Conservation (phyloP, 768 basidiomycete species). For the Serendipita sp. region DNA sequence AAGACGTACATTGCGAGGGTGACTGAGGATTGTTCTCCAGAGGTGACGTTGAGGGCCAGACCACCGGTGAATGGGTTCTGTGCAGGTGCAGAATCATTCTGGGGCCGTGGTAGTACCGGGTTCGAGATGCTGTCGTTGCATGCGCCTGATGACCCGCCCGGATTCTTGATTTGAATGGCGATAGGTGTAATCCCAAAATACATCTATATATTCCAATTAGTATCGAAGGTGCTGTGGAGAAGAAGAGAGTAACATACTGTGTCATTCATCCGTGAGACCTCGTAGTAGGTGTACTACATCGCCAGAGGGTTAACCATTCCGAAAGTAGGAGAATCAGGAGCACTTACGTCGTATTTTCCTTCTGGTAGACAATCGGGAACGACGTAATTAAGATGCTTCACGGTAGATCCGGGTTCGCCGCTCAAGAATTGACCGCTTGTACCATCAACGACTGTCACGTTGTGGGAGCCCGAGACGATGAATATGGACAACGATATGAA, state of each 20-base stretch:
- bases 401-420: conserved; percentile 26
- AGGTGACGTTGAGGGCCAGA: not conserved
- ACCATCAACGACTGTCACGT: conserved; percentile 22
- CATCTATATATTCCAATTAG: not conserved
- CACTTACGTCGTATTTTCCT: conserved; percentile 29
- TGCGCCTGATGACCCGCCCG: not conserved
- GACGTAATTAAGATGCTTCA: conserved; percentile 23
- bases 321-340: not conserved
- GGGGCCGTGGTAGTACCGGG: not conserved
- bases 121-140: not conserved
- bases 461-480: conserved; percentile 24
- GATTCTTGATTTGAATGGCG: not conserved
- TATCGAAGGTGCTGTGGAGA: not conserved
- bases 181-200: conserved; percentile 1
- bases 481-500: conserved; percentile 28
- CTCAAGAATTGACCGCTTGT: conserved; percentile 19
- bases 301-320: not conserved
- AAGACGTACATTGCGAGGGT: not conserved
- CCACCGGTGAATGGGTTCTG: conserved; percentile 4
- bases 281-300: conserved; percentile 31
- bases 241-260: conserved; percentile 7
- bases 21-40: not conserved
- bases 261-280: conserved; percentile 22
- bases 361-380: conserved; percentile 27
- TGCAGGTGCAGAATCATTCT: conserved; percentile 4